These are phyloP conservation scores for Entomophthora muscae DNA, from an alignment of 371 early-diverging fungal genomes.

Conservation along the genomic window DNA sequence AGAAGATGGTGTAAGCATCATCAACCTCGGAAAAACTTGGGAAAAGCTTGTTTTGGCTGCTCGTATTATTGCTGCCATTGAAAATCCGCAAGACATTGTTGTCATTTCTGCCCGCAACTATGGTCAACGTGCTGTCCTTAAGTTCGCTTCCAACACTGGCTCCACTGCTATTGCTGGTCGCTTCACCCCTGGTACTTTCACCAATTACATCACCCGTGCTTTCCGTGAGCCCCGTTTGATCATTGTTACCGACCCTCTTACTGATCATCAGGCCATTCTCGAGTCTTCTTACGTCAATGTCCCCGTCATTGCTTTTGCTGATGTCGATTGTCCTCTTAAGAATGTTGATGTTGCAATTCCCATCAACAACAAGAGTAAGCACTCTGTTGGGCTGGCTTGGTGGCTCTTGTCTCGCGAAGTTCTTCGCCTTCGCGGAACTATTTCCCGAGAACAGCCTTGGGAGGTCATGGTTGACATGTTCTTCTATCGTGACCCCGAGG, in stretches of 20 bases:
- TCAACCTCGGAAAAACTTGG: constrained; percentile 98
- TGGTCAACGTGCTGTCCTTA: constrained; percentile 97
- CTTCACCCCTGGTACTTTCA: constrained; percentile 99
- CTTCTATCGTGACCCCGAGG: constrained; percentile 95
- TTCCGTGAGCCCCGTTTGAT: constrained; percentile 98
- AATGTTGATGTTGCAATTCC: constrained; percentile 99
- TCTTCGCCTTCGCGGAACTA: constrained; percentile 88
- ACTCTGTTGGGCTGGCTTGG: constrained; percentile 93
- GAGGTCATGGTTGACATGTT: constrained; percentile 96
- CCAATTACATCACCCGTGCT: constrained; percentile 97
- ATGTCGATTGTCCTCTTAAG: constrained; percentile 88
- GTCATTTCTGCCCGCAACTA: constrained; percentile 92
- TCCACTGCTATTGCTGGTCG: constrained; percentile 96
- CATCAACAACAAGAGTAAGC: constrained; percentile 97
- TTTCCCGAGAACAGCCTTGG: constrained; percentile 72
- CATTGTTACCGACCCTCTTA: constrained; percentile 94
- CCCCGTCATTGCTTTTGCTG: constrained; percentile 96
- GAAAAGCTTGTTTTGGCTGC: constrained; percentile 98
- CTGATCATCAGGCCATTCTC: constrained; percentile 96
- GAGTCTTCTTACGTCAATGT: constrained; percentile 99
- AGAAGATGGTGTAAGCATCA: constrained; percentile 87
- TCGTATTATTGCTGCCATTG: constrained; percentile 89
- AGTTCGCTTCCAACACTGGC: constrained; percentile 95
- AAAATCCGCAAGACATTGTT: constrained; percentile 89
- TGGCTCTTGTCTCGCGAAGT: constrained; percentile 97